These are phyloP conservation scores for Rhizophora mangle DNA, from an alignment of 345 rosid genomes.

Conservation along the genomic window DNA sequence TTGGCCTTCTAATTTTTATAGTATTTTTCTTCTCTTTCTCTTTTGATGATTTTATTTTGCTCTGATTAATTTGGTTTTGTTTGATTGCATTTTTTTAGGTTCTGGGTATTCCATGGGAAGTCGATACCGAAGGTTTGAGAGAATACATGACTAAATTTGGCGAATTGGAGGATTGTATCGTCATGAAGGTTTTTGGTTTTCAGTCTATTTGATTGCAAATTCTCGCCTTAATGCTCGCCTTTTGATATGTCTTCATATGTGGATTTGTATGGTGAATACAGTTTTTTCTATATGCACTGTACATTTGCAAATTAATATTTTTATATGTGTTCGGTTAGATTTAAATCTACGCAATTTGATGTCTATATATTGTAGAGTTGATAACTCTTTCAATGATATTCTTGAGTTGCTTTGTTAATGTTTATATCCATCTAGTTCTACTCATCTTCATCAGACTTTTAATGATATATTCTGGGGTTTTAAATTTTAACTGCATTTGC, in stretches of 20 bases:
- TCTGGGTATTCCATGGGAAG: constrained; percentile 96
- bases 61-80: neutral
- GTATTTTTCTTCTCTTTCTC: neutral
- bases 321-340: neutral
- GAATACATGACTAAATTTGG: constrained; percentile 93
- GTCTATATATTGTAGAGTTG: neutral
- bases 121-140: constrained; percentile 84
- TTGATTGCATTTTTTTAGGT: constrained; percentile 40
- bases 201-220: neutral
- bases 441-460: neutral
- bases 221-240: neutral
- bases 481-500: neutral
- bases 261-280: neutral
- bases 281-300: neutral
- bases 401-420: neutral
- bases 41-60: neutral
- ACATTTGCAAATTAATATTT: neutral
- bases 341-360: neutral
- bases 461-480: neutral
- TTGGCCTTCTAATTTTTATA: neutral
- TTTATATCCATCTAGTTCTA: neutral
- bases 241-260: neutral
- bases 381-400: neutral
- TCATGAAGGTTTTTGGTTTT: constrained; percentile 69
- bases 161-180: constrained; percentile 94